phyloP scores from a whole-genome alignment of 1,284 basidiomycete species.

The Pseudozyma tsukubaensis region DNA sequence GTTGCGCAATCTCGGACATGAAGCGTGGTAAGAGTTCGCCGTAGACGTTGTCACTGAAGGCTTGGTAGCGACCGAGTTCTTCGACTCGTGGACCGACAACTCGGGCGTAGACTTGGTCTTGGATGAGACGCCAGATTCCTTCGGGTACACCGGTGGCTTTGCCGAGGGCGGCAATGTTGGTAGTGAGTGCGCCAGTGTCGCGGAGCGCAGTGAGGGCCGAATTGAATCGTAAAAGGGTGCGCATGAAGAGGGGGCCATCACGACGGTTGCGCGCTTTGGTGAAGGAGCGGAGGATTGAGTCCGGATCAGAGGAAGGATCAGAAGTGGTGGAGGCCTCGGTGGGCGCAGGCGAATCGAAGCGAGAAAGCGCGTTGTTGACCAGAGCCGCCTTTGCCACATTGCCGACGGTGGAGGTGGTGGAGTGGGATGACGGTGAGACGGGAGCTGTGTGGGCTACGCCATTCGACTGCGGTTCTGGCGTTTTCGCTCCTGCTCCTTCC shows the following conservation, averaged over 20 bases:
- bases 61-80: constrained; percentile 70
- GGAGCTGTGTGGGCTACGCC: constrained; percentile 35
- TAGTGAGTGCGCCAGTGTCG: constrained; percentile 63
- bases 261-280: constrained; percentile 72
- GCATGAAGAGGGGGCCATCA: constrained; percentile 71
- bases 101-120: constrained; percentile 73
- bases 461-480: constrained; percentile 31
- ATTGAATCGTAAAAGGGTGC: constrained; percentile 72
- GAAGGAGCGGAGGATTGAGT: constrained; percentile 71
- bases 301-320: constrained; percentile 37
- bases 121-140: constrained; percentile 71
- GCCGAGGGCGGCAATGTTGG: constrained; percentile 62
- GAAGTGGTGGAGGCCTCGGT: constrained; percentile 19
- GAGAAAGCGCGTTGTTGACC: constrained; percentile 21
- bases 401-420: neutral
- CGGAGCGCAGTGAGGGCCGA: constrained; percentile 69
- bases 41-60: constrained; percentile 69
- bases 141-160: constrained; percentile 61
- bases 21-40: constrained; percentile 70
- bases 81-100: constrained; percentile 72
- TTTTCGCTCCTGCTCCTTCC: constrained; percentile 9
- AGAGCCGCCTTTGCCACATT: constrained; percentile 24
- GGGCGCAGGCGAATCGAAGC: constrained; percentile 26
- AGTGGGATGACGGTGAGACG: constrained; percentile 32
- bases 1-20: constrained; percentile 69